Base-by-base conservation (phyloP, 306 rosid species). In the Macrotyloma uniflorum region DNA sequence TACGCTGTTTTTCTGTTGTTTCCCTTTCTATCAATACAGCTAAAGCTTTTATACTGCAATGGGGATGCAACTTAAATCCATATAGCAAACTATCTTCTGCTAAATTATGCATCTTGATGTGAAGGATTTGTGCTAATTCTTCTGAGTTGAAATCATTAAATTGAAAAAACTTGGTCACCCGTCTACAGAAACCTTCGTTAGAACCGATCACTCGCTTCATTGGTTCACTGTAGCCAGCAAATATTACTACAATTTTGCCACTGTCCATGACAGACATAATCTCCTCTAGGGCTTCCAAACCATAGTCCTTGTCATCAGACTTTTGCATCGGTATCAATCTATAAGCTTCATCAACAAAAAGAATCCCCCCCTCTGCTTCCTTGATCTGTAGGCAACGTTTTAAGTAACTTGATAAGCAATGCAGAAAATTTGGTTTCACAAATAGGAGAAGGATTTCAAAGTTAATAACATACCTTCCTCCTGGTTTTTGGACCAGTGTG, bases 251-350 rank as follows among this genome's bases (percentile, higher is more conserved):
- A 33, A 96, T 61, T 67, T 96, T 93, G 74, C 98, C 98, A 82
- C 90, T 83, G 86, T 96, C 99, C 99, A 96, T 96, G 70, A 96
- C 93, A 64, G 98, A 96, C 99, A 96, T 93, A 63, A 96, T 93
- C 88, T 96, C 99, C 89, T 96, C 99, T 72, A 96, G 75, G 64
- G 99, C 98, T 85, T 96, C 99, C 80, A 96, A 90, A 19, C 99
- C 99, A 0, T 90, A 96, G 88, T 96, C 99, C 83, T 93, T 91
- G 70, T 95, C 99, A 26, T 91, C 99, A 2, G 96, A 45, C 87
- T 91, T 96, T 82, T 96, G 99, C 98, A 89, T 87, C 3, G 99
- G 99, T 83, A 96, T 90, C 72, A 96, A 83, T 61, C 98, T 88
- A 74, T 93, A 91, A 36, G 99, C 99, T 85, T 96, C 99, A 33